phyloP scores from a whole-genome alignment of 2,329 filamentous ascomycete genomes.

The Aspergillus chevalieri region DNA sequence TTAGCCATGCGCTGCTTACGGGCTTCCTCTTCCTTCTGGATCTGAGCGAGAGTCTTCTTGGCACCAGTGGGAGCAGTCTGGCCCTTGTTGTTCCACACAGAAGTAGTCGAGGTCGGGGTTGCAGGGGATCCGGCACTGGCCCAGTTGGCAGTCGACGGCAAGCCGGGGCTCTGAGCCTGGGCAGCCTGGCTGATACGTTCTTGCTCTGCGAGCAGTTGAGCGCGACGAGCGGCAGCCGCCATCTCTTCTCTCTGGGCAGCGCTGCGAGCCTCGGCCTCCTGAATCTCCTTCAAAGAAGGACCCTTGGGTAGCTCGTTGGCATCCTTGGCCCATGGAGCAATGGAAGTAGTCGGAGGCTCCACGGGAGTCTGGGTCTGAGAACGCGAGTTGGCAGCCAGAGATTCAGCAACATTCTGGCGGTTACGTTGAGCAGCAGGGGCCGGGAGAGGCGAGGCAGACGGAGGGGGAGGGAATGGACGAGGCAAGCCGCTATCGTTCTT shows the following conservation, averaged over 20 bases:
- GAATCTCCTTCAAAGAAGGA: conserved; percentile 91
- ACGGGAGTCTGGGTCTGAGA: conserved; percentile 72
- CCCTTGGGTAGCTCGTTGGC: conserved; percentile 66
- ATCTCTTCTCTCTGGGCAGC: conserved; percentile 82
- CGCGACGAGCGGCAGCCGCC: conserved; percentile 69
- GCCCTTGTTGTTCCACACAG: conserved; percentile 49
- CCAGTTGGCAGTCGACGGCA: conserved; percentile 88
- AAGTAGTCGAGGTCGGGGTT: conserved; percentile 45
- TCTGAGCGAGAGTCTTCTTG: conserved; percentile 91
- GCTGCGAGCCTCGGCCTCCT: conserved; percentile 89
- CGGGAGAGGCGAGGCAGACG: conserved; percentile 73
- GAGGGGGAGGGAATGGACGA: conserved; percentile 61
- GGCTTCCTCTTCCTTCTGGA: conserved; percentile 90
- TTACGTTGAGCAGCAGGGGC: conserved; percentile 84
- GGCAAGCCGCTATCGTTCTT: conserved; percentile 63
- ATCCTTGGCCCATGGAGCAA: conserved; percentile 95
- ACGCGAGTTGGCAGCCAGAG: conserved; percentile 56
- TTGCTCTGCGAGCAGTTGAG: conserved; percentile 63
- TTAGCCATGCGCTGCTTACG: conserved; percentile 70
- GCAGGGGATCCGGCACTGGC: conserved; percentile 67
- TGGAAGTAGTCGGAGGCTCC: conserved; percentile 62
- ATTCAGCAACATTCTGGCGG: conserved; percentile 75
- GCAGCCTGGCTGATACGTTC: conserved; percentile 60
- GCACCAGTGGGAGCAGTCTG: conserved; percentile 32
- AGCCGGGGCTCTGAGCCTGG: conserved; percentile 64